These are phyloP conservation scores for Tinospora cordifolia DNA, from an alignment of 164 flowering plant species.

Conservation along the genomic window DNA sequence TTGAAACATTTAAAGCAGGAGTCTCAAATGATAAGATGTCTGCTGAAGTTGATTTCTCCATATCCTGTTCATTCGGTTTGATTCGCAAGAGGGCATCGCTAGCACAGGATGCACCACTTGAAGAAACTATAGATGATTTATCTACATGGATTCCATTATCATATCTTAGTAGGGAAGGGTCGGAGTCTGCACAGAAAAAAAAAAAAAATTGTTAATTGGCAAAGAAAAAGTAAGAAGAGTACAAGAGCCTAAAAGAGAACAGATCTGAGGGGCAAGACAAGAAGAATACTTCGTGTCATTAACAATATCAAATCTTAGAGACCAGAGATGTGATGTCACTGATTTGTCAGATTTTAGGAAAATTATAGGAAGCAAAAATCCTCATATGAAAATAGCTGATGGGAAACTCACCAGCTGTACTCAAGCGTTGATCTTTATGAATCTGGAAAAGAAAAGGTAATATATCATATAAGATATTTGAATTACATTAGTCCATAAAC, in stretches of 20 bases:
- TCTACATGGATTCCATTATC: slow-evolving; percentile 18
- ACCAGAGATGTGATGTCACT: background rate
- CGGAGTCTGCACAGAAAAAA: slow-evolving; percentile 23
- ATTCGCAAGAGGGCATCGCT: slow-evolving; percentile 18
- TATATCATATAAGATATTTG: background rate
- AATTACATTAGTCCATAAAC: background rate
- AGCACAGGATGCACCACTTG: slow-evolving; percentile 19
- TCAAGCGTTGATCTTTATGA: slow-evolving; percentile 27
- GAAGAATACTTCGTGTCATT: background rate
- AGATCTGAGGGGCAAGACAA: background rate
- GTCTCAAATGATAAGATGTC: slow-evolving; percentile 14
- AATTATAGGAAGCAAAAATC: background rate
- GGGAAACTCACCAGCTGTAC: slow-evolving; percentile 32
- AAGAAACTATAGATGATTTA: slow-evolving; percentile 10
- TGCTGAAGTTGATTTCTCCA: slow-evolving; percentile 23
- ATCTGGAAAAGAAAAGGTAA: slow-evolving; percentile 30
- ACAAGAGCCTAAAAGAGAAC: background rate
- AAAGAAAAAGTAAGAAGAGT: background rate
- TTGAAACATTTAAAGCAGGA: slow-evolving; percentile 19
- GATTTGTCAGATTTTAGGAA: background rate
- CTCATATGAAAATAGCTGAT: background rate
- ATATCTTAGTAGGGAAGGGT: slow-evolving; percentile 15
- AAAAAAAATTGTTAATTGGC: background rate
- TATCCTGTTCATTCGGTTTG: slow-evolving; percentile 19
- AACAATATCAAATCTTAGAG: background rate